Percentiles rank a stretch among this genome's conserved stretches.
phyloP scores from a whole-genome alignment of 352 stramenopile genomes.

The Lagenidium giganteum region DNA sequence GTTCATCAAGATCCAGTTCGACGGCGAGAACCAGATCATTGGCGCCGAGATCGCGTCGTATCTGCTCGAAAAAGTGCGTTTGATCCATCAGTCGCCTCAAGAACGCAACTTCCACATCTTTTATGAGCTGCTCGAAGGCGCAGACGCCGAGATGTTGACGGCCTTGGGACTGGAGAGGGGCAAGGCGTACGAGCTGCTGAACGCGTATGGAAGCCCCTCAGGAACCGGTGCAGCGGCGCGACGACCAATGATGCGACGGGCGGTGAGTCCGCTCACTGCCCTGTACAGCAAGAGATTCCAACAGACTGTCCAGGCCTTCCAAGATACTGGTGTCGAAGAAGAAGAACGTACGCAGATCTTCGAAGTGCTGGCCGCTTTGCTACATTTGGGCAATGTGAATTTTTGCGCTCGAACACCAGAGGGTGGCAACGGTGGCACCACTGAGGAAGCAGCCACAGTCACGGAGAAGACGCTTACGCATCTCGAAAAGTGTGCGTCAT shows the following conservation, averaged over 20 bases:
- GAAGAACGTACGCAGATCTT: conserved; percentile 54
- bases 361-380: conserved; percentile 81
- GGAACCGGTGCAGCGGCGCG: conserved; percentile 40
- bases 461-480: conserved; percentile 29
- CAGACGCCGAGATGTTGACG: conserved; percentile 51
- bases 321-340: conserved; percentile 59
- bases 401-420: conserved; percentile 43
- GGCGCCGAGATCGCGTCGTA: conserved; percentile 94
- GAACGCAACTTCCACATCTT: conserved; percentile 97
- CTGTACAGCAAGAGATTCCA: conserved; percentile 57
- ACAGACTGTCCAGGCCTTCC: conserved; percentile 69
- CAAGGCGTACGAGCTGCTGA: conserved; percentile 85
- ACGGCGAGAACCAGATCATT: conserved; percentile 71
- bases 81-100: conserved; percentile 90
- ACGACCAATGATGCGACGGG: conserved; percentile 16
- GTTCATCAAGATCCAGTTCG: conserved; percentile 95
- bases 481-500: conserved; percentile 76
- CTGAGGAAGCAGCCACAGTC: conserved; percentile 49
- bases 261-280: conserved; percentile 18
- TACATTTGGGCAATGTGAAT: conserved; percentile 95
- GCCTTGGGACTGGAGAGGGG: conserved; percentile 53
- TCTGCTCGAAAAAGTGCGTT: conserved; percentile 95
- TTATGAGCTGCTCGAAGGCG: conserved; percentile 91
- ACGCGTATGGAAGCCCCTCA: conserved; percentile 69
- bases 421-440: conserved; percentile 6